These are phyloP conservation scores for Paramecium caudatum DNA, from an alignment of 73 alveolate species.

Conservation along the genomic window DNA sequence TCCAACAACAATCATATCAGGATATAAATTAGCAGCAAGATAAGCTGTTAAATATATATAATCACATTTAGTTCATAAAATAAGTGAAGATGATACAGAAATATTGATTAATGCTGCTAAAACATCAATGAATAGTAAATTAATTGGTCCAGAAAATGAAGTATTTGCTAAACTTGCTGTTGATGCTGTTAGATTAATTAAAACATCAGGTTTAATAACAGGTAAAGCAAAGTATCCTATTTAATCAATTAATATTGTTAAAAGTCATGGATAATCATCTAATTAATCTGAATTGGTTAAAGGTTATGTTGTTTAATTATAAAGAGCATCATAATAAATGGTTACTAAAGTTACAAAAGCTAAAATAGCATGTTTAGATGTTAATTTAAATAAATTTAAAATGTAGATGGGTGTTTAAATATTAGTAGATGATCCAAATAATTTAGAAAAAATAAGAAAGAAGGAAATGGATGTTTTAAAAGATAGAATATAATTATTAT, in stretches of 20 bases:
- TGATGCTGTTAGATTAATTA: conserved; percentile 82
- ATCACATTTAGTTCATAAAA: conserved; percentile 85
- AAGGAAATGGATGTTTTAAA: conserved; percentile 95
- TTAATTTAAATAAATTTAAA: conserved; percentile 96
- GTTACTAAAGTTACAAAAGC: conserved; percentile 95
- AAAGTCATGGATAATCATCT: conserved; percentile 77
- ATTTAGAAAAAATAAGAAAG: conserved; percentile 93
- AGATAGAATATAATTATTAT: conserved; percentile 92
- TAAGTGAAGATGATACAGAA: conserved; percentile 89
- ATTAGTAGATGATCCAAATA: conserved; percentile 90
- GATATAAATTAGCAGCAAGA: conserved; percentile 94
- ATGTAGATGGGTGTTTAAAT: conserved; percentile 93
- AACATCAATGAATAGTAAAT: conserved; percentile 95
- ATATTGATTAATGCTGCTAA: conserved; percentile 94
- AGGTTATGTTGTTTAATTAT: conserved; percentile 73
- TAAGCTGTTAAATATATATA: conserved; percentile 90
- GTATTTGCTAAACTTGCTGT: conserved; percentile 94
- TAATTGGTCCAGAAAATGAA: conserved; percentile 93
- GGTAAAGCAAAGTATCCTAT: conserved; percentile 93
- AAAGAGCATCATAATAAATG: conserved; percentile 94
- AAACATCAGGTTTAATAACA: conserved; percentile 56
- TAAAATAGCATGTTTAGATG: conserved; percentile 96
- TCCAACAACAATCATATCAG: conserved; percentile 98
- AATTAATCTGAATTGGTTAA: conserved; percentile 66
- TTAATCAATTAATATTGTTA: conserved; percentile 87